Evolutionary conservation across 2,329 filamentous ascomycete genomes (phyloP), one percentile per base, ranked within the genome.

Genomic region (Juglanconis oblonga): DNA sequence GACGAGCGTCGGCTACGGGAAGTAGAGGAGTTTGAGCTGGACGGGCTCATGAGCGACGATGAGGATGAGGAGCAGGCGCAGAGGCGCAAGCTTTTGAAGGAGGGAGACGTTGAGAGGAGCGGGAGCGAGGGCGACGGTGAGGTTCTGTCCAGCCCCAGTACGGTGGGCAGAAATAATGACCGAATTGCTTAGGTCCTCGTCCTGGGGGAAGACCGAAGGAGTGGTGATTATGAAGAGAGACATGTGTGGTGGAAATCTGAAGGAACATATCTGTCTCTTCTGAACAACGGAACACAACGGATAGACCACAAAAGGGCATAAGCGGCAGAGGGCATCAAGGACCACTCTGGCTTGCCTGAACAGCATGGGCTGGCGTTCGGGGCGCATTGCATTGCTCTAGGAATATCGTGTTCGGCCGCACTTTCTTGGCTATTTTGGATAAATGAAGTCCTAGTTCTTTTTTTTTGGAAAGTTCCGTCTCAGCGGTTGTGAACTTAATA

Each of bases 1-100:
- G 80, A 82, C 48, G 83, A 85, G 31, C 77, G 80, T 10, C 85
- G 85, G 62, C 79, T 94, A 42, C 81, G 85, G 35, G 93, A 96
- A 70, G 93, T 91, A 0, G 89, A 97, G 71, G 92, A 97, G 67
- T 99, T 97, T 72, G 95, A 98, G 75, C 81, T 99, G 1, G 92
- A 95, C 62, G 94, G 91, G 0, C 76, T 99, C 44, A 93, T 93
- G 72, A 95, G 90, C 60, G 93, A 96, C 49, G 92, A 96, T 17
- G 92, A 97, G 55, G 88, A 88, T 4, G 77, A 84, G 11, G 79
- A 79, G 47, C 69, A 71, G 24, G 72, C 71, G 3, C 66, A 71
- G 17, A 76, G 77, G 67, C 72, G 75, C 55, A 74, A 72, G 50
- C 64, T 74, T 54, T 63, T 74, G 48, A 68, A 64, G 59, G 67